A percentile compares a stretch with the other conserved stretches of the same genome.
Conservation (phyloP, 768 basidiomycete genomes). For the Lentinula sp. region DNA sequence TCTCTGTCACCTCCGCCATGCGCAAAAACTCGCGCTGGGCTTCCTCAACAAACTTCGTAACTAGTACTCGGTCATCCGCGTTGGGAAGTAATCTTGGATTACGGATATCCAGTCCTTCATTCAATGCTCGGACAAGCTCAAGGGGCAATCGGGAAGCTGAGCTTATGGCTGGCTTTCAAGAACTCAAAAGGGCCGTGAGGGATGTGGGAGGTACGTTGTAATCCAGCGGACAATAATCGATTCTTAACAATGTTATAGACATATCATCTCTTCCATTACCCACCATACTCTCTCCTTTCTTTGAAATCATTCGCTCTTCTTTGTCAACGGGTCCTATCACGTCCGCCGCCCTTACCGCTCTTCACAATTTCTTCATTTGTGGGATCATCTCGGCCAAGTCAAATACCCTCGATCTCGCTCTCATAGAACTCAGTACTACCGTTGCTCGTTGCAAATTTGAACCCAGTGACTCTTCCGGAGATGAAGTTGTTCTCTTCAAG, state of each 20-base stretch:
- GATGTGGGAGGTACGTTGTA: slow-evolving; percentile 53
- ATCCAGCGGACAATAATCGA: slow-evolving; percentile 8
- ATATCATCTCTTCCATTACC: slow-evolving; percentile 51
- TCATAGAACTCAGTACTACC: slow-evolving; percentile 81
- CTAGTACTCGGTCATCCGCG: slow-evolving; percentile 52
- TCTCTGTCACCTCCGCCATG: slow-evolving; percentile 90
- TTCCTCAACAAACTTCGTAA: slow-evolving; percentile 55
- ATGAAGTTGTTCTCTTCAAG: slow-evolving; percentile 90
- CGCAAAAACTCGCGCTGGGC: slow-evolving; percentile 98
- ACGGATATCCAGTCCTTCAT: slow-evolving; percentile 49
- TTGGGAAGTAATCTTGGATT: slow-evolving; percentile 73
- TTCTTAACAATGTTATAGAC: slow-evolving; percentile 35
- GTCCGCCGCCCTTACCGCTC: slow-evolving; percentile 81
- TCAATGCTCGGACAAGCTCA: slow-evolving; percentile 33
- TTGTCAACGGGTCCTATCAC: slow-evolving; percentile 97
- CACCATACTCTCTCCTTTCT: slow-evolving; percentile 77
- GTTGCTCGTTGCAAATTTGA: slow-evolving; percentile 98
- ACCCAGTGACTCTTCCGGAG: slow-evolving; percentile 93
- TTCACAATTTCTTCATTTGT: slow-evolving; percentile 84
- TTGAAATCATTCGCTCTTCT: slow-evolving; percentile 88
- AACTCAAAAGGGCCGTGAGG: slow-evolving; percentile 68
- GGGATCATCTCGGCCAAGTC: slow-evolving; percentile 60
- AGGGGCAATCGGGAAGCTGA: slow-evolving; percentile 68
- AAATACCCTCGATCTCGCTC: slow-evolving; percentile 51
- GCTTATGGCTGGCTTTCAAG: slow-evolving; percentile 86